Evolutionary conservation across 768 basidiomycete genomes (phyloP).

Genomic region (Neoboletus magnificus): DNA sequence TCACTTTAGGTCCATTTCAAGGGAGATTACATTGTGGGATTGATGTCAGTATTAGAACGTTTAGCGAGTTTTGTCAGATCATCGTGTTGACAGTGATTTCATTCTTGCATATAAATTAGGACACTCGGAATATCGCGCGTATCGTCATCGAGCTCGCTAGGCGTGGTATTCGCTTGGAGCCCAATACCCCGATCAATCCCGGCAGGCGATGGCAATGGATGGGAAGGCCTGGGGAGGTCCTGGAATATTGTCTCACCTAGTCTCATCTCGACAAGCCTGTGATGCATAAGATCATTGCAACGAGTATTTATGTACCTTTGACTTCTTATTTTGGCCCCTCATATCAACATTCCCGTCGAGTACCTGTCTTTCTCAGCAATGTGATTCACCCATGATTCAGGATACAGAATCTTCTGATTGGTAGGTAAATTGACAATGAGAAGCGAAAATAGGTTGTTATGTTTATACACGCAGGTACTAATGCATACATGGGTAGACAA

Average conservation of each 20-base stretch:
- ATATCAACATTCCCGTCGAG: background rate
- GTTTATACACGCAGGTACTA: background rate
- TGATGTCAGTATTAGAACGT: conserved; percentile 62
- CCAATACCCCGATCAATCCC: conserved; percentile 69
- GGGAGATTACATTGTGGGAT: conserved; percentile 88
- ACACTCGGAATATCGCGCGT: conserved; percentile 84
- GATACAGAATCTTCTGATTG: background rate
- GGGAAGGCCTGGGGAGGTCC: conserved; percentile 68
- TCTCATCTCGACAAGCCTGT: background rate
- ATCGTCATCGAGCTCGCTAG: conserved; percentile 77
- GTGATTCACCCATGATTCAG: background rate
- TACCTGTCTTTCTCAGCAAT: background rate
- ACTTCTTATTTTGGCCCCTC: background rate
- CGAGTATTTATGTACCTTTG: background rate
- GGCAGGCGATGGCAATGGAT: conserved; percentile 81
- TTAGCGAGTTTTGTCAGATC: background rate
- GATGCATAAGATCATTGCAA: conserved; percentile 12
- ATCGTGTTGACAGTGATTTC: conserved; percentile 1
- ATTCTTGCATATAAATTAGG: conserved; percentile 43
- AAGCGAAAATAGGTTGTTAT: background rate
- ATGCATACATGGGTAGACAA: conserved; percentile 13
- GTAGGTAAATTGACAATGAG: background rate
- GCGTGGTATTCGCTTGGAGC: conserved; percentile 61
- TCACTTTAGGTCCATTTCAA: conserved; percentile 71
- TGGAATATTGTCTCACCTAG: conserved; percentile 42